Percentiles rank a stretch among this genome's conserved stretches.
Conservation (phyloP, 345 rosid species). For the Aquilaria sinensis region DNA sequence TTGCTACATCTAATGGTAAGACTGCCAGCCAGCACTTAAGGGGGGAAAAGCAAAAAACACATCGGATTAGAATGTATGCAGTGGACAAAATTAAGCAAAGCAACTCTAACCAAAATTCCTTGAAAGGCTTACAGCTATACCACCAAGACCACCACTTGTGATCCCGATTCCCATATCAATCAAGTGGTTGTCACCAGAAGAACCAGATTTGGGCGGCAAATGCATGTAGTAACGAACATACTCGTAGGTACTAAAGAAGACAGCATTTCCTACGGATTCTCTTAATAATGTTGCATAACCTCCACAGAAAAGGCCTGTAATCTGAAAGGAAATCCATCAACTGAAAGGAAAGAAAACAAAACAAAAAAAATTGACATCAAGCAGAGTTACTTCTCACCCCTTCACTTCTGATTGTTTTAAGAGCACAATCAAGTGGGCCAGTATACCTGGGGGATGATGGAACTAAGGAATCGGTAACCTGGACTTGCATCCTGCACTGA, state of each 20-base stretch:
- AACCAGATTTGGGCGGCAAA: conserved; percentile 35
- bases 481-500: conserved; percentile 99
- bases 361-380: conserved; percentile 2
- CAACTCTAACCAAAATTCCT: conserved; percentile 2
- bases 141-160: conserved; percentile 82
- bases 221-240: conserved; percentile 66
- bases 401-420: conserved; percentile 63
- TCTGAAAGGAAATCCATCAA: conserved; percentile 56
- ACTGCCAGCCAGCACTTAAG: conserved; percentile 75
- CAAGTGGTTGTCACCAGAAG: conserved; percentile 42
- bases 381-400: conserved; percentile 62
- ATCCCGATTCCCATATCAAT: conserved; percentile 84
- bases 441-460: conserved; percentile 54
- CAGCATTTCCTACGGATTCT: conserved; percentile 77
- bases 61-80: background rate
- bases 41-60: conserved; percentile 9
- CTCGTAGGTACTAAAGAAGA: conserved; percentile 78
- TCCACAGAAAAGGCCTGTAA: conserved; percentile 82
- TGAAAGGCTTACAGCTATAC: conserved; percentile 72
- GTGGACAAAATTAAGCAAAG: conserved; percentile 4
- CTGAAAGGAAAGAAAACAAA: background rate
- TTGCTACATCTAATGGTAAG: conserved; percentile 84
- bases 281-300: conserved; percentile 75
- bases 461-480: conserved; percentile 74
- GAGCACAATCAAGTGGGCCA: conserved; percentile 76